Evolutionary conservation across 306 rosid genomes (phyloP), one percentile per base, ranked within the genome.

Genomic region (Pterocarpus santalinus): DNA sequence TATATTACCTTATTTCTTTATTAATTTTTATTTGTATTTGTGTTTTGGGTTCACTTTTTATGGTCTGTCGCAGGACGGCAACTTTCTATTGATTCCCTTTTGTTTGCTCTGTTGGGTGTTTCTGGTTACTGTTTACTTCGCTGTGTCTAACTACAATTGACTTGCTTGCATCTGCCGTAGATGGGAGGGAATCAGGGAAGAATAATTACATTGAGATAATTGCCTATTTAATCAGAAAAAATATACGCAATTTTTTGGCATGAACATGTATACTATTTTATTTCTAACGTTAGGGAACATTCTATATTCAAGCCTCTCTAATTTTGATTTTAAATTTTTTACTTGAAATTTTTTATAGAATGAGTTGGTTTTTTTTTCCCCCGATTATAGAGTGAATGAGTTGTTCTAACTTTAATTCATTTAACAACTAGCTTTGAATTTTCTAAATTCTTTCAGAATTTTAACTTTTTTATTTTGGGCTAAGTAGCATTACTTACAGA

Each of bases 21-120:
- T 58, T 9, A 35, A 9, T 0, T 22, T 8, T 11, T 56, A 4
- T 65, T 64, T 55, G 16, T 38, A 1, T 33, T 62, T 9, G 0
- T 38, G 5, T 15, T 69, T 67, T 84, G 85, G 69, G 41, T 62
- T 41, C 36, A 4, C 78, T 61, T 66, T 65, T 33, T 28, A 74
- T 81, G 36, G 33, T 39, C 43, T 34, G 34, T 70, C 22, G 15
- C 28, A 66, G 83, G 85, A 85, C 85, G 74, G 69, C 57, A 17
- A 34, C 85, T 64, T 85, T 80, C 46, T 41, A 60, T 66, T 51
- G 28, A 36, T 13, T 32, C 87, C 52, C 49, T 73, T 74, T 74
- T 67, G 77, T 81, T 55, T 68, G 46, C 58, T 66, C 67, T 28
- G 76, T 34, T n/a, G 44, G 35, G 22, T 35, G 68, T 55, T 56